Conservation (phyloP, 2,329 filamentous ascomycete genomes). For the Podosphaera xanthii region DNA sequence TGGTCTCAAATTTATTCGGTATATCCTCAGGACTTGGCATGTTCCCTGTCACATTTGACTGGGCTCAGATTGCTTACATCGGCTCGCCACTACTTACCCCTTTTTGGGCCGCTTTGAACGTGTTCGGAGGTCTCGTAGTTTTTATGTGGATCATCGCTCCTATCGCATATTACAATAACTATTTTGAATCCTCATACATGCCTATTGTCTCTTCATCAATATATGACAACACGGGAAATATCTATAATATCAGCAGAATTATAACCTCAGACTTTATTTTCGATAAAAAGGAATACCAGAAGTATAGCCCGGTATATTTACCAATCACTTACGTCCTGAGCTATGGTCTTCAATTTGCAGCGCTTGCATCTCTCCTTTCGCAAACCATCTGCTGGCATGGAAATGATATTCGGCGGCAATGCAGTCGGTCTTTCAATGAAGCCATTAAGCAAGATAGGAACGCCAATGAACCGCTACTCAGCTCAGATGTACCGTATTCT, state of each 20-base stretch:
- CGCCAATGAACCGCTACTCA: slow-evolving; percentile 28
- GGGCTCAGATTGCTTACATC: slow-evolving; percentile 70
- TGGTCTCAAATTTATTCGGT: slow-evolving; percentile 68
- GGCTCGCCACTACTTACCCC: slow-evolving; percentile 65
- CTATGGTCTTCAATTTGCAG: slow-evolving; percentile 71
- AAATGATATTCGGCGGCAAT: slow-evolving; percentile 57
- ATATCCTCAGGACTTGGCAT: slow-evolving; percentile 65
- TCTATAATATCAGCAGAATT: slow-evolving; percentile 64
- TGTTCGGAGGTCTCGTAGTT: slow-evolving; percentile 54
- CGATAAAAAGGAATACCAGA: slow-evolving; percentile 49
- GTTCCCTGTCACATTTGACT: slow-evolving; percentile 75
- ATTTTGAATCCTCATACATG: slow-evolving; percentile 65
- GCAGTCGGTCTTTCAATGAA: slow-evolving; percentile 45
- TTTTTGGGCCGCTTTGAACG: slow-evolving; percentile 72
- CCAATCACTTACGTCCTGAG: slow-evolving; percentile 74
- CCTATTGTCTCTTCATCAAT: slow-evolving; percentile 67
- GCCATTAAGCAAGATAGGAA: slow-evolving; percentile 27
- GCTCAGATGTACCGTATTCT: neutral
- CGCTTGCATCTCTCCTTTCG: slow-evolving; percentile 53
- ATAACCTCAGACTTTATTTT: slow-evolving; percentile 59
- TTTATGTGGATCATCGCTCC: slow-evolving; percentile 75
- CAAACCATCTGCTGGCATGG: slow-evolving; percentile 75
- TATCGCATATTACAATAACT: slow-evolving; percentile 58
- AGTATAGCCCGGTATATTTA: slow-evolving; percentile 67
- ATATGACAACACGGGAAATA: slow-evolving; percentile 61